A percentile compares a stretch with the other conserved stretches of the same genome.
Conservation (phyloP, 1,284 basidiomycete genomes). For the Leccinum angustisporum region DNA sequence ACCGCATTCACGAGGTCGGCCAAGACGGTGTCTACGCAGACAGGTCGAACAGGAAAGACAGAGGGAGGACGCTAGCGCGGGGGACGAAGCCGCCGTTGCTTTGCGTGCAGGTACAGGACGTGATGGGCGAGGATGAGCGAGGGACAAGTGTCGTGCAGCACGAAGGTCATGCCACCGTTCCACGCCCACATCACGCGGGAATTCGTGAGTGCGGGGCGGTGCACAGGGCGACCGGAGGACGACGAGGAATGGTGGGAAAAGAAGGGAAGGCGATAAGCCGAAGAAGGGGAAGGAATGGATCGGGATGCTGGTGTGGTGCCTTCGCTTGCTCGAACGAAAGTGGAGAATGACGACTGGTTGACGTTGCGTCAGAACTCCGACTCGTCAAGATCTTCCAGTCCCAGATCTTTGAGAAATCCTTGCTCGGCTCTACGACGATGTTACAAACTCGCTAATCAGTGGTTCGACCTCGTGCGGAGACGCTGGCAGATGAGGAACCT, state of each 20-base stretch:
- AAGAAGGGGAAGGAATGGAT: constrained; percentile 22
- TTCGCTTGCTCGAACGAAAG: constrained; percentile 39
- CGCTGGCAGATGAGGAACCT: too few relatives aligned
- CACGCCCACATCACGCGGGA: constrained; percentile 52
- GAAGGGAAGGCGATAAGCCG: constrained; percentile 9
- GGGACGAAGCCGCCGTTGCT: constrained; percentile 39
- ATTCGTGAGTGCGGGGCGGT: constrained; percentile 39
- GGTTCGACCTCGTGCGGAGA: too few relatives aligned
- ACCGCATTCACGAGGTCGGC: constrained; percentile 24
- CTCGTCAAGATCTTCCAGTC: too few relatives aligned
- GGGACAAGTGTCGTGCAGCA: constrained; percentile 46
- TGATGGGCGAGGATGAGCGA: constrained; percentile 40
- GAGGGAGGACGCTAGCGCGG: constrained; percentile 14
- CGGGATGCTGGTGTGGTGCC: constrained; percentile 36
- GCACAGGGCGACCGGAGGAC: constrained; percentile 14
- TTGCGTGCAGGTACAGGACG: constrained; percentile 40
- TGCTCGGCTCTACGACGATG: too few relatives aligned
- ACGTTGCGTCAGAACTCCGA: constrained; percentile 11
- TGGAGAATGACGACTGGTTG: constrained; percentile 43
- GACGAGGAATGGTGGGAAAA: constrained; percentile 8
- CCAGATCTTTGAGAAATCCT: too few relatives aligned
- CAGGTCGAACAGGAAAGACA: constrained; percentile 35
- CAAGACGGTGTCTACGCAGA: constrained; percentile 29
- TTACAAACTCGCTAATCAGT: too few relatives aligned
- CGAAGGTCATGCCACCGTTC: constrained; percentile 57